phyloP scores from a whole-genome alignment of 2,329 filamentous ascomycete species.

The Exophiala lecanii-corni region DNA sequence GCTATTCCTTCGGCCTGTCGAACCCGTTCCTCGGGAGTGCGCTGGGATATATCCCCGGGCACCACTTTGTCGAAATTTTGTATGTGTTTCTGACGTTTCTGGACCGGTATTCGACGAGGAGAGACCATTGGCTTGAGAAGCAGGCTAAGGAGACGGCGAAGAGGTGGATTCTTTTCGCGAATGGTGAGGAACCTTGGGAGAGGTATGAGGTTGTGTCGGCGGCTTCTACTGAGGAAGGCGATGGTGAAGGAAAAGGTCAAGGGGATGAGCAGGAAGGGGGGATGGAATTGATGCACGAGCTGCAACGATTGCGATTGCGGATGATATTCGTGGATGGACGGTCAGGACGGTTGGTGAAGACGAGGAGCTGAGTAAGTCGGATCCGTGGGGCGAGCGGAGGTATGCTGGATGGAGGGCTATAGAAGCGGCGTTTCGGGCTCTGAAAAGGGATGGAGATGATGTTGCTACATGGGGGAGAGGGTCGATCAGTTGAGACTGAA shows the following conservation, averaged over 20 bases:
- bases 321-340: conserved; percentile 11
- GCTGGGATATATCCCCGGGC: conserved; percentile 21
- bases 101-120: conserved; percentile 21
- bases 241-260: too few relatives aligned
- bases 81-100: conserved; percentile 25
- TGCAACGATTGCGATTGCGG: conserved; percentile 6
- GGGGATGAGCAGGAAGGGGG: too few relatives aligned
- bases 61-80: conserved; percentile 25
- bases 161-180: conserved; percentile 23
- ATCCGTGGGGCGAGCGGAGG: conserved; percentile 12
- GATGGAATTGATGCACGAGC: not conserved
- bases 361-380: conserved; percentile 10
- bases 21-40: conserved; percentile 34
- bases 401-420: conserved; percentile 13
- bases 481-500: conserved; percentile 4
- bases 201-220: conserved; percentile 3
- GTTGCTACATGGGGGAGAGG: conserved; percentile 1
- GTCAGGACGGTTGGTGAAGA: conserved; percentile 12
- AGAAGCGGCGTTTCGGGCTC: conserved; percentile 5
- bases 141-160: conserved; percentile 23
- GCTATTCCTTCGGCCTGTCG: conserved; percentile 27
- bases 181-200: conserved; percentile 13
- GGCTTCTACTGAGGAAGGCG: not conserved
- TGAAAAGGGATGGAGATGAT: conserved; percentile 5
- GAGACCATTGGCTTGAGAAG: conserved; percentile 20